A percentile compares a stretch with the other conserved stretches of the same genome.
Evolutionary conservation across 805 yeast species (phyloP).

Genomic region (Kodamaea kaohsiungensis): DNA sequence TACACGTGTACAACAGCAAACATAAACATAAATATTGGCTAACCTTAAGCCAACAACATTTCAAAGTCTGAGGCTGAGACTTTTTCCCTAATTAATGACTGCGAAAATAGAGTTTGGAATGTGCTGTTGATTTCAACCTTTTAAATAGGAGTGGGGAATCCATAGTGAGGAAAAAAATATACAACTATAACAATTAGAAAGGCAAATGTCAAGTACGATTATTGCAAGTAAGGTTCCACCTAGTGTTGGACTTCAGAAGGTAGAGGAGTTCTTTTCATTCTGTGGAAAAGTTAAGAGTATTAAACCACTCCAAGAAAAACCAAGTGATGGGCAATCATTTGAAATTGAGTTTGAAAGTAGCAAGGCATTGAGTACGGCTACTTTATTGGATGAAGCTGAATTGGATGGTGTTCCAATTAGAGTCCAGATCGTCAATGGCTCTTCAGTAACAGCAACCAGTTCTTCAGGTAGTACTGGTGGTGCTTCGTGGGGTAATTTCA

Average conservation of each 20-base stretch:
- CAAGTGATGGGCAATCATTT: constrained; percentile 38
- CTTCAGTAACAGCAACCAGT: constrained; percentile 1
- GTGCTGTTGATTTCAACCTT: not conserved
- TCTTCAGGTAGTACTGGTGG: not conserved
- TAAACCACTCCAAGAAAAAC: constrained; percentile 25
- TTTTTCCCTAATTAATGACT: not conserved
- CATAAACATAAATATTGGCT: no score
- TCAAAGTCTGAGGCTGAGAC: not conserved
- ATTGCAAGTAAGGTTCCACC: constrained; percentile 59
- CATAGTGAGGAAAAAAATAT: not conserved
- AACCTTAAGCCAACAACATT: no score
- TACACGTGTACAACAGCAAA: no score
- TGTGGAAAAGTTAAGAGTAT: constrained; percentile 57
- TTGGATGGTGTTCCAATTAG: constrained; percentile 58
- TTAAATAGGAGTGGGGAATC: not conserved
- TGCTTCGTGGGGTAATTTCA: constrained; percentile 9
- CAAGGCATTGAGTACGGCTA: constrained; percentile 69
- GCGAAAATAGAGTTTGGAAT: not conserved
- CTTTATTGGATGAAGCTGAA: constrained; percentile 71
- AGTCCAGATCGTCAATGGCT: constrained; percentile 37
- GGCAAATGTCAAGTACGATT: constrained; percentile 38
- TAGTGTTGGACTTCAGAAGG: constrained; percentile 48
- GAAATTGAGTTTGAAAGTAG: constrained; percentile 55
- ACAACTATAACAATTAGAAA: not conserved
- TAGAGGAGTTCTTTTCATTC: constrained; percentile 69